Evolutionary conservation across 2,329 filamentous ascomycete species (phyloP).

Genomic region (Bipolaris sorokiniana): DNA sequence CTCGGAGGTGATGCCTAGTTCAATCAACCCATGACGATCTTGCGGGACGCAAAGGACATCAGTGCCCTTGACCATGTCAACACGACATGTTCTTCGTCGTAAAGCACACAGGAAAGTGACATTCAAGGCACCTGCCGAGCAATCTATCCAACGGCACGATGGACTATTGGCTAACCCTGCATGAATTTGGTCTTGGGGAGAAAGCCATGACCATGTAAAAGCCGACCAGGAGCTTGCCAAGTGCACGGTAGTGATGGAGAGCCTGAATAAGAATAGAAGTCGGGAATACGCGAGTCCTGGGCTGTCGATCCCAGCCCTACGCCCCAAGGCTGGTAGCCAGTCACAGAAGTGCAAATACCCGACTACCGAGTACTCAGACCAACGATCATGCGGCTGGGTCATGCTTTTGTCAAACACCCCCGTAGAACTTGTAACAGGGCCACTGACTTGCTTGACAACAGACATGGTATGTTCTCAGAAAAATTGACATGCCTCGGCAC

Average conservation of each 20-base stretch:
- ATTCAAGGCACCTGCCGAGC: slow-evolving; percentile 10
- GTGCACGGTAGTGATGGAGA: background rate
- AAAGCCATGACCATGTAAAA: slow-evolving; percentile 2
- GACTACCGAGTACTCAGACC: slow-evolving; percentile 3
- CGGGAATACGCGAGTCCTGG: background rate
- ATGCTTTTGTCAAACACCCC: slow-evolving; percentile 7
- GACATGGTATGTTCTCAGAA: background rate
- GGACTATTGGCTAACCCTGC: slow-evolving; percentile 7
- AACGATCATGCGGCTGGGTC: background rate
- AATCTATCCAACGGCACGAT: slow-evolving; percentile 1
- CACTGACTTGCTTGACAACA: slow-evolving; percentile 1
- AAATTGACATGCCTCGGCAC: slow-evolving; percentile 7
- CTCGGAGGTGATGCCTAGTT: background rate
- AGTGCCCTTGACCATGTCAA: slow-evolving; percentile 9
- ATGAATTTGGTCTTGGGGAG: background rate
- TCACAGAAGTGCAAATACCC: background rate
- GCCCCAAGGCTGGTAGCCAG: background rate
- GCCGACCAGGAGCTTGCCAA: slow-evolving; percentile 3
- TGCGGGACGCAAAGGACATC: background rate
- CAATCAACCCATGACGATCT: slow-evolving; percentile 4
- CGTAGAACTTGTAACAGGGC: slow-evolving; percentile 5
- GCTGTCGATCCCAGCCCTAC: background rate
- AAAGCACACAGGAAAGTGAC: background rate
- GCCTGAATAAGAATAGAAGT: background rate
- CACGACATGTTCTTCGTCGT: background rate